Conservation (phyloP, 176 grass and related monocot species). For the Carex kokanica region DNA sequence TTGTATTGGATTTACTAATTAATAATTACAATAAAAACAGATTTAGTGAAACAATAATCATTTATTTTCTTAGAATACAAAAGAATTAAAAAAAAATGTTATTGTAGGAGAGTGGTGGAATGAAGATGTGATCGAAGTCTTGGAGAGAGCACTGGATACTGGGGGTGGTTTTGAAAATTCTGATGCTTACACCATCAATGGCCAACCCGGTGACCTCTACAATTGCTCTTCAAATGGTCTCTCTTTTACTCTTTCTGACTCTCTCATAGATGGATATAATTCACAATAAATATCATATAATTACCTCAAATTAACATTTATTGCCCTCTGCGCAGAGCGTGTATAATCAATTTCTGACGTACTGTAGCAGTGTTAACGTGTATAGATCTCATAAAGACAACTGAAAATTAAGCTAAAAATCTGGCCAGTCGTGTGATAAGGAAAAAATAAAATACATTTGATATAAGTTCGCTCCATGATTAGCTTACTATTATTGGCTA, state of each 20-base stretch:
- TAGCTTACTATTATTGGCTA: not conserved
- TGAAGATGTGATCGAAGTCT: slow-evolving; percentile 42
- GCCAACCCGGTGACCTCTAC: slow-evolving; percentile 35
- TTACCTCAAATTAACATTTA: too few relatives aligned
- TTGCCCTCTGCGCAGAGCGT: not conserved
- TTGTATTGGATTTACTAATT: not conserved
- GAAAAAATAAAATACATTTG: too few relatives aligned
- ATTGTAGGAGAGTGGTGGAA: slow-evolving; percentile 51
- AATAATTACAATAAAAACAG: not conserved
- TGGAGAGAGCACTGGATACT: slow-evolving; percentile 38
- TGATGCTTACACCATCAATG: slow-evolving; percentile 56
- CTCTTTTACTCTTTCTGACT: not conserved
- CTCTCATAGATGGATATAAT: not conserved
- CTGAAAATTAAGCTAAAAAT: too few relatives aligned
- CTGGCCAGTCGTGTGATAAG: too few relatives aligned
- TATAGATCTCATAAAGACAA: too few relatives aligned
- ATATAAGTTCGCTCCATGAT: too few relatives aligned
- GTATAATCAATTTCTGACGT: too few relatives aligned
- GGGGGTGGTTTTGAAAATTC: slow-evolving; percentile 42
- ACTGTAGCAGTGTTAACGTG: too few relatives aligned
- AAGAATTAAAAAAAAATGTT: too few relatives aligned
- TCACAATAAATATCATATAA: too few relatives aligned
- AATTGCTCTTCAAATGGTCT: slow-evolving; percentile 21
- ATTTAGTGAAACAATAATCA: not conserved
- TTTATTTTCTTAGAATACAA: not conserved